Conservation (phyloP, 202 grass and related monocot species). For the Panicum virgatum region DNA sequence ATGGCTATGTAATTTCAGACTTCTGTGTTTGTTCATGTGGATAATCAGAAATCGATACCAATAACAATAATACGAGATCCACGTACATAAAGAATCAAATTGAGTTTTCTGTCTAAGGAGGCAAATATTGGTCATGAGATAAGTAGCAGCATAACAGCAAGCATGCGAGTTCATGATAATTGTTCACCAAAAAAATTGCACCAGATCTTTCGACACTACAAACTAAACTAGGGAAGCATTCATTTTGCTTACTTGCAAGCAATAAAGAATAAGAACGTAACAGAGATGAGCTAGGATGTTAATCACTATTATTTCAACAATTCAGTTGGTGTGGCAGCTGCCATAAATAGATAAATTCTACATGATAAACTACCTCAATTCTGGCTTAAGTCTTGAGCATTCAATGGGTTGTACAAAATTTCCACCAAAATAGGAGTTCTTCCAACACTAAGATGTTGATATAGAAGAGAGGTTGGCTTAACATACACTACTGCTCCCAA, state of each 20-base stretch:
- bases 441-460: conserved; percentile 24
- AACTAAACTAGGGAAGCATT: background rate
- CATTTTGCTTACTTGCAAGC: background rate
- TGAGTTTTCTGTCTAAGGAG: too few species aligned
- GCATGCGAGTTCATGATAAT: background rate
- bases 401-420: conserved; percentile 25
- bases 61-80: background rate
- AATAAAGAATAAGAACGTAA: background rate
- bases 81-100: background rate
- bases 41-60: background rate
- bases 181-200: too few species aligned
- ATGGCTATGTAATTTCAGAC: conserved; percentile 35
- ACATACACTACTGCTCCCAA: conserved; percentile 4
- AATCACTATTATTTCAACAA: background rate
- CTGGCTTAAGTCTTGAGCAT: background rate
- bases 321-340: background rate
- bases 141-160: background rate
- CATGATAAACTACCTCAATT: conserved; percentile 19
- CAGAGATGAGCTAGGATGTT: background rate
- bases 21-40: conserved; percentile 48
- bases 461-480: conserved; percentile 13
- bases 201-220: background rate
- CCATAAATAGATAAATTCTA: background rate
- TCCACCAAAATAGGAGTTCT: conserved; percentile 14
- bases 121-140: background rate